Percentiles rank a stretch among this genome's conserved stretches.
These are phyloP conservation scores for Cercis canadensis DNA, from an alignment of 306 rosid species.

Conservation along the genomic window DNA sequence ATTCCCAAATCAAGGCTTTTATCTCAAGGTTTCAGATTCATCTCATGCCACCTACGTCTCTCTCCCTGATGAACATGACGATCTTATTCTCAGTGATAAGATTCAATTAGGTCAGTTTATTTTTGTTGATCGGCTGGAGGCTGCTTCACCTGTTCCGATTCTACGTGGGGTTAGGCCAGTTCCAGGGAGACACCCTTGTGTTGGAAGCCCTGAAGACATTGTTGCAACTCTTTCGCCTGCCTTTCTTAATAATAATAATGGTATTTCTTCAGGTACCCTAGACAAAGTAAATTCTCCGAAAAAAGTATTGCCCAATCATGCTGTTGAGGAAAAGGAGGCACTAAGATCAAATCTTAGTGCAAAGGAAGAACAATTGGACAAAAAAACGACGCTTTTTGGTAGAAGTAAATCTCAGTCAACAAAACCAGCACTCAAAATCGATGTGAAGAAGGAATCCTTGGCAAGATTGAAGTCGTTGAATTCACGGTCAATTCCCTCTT, in stretches of 20 bases:
- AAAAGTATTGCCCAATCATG: conserved; percentile 43
- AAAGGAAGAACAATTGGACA: conserved; percentile 63
- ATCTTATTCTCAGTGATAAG: conserved; percentile 95
- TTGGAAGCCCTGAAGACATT: conserved; percentile 94
- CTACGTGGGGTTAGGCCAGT: conserved; percentile 92
- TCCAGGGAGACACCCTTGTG: conserved; percentile 92
- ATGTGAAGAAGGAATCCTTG: conserved; percentile 70
- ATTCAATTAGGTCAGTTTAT: conserved; percentile 95
- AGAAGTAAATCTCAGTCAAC: conserved; percentile 59
- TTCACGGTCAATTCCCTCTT: conserved; percentile 82
- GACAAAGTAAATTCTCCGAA: conserved; percentile 57
- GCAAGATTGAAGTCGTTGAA: conserved; percentile 72
- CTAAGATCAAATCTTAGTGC: conserved; percentile 49
- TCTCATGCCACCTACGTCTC: conserved; percentile 96
- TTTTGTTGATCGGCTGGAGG: conserved; percentile 84
- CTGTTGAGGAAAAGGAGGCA: conserved; percentile 54
- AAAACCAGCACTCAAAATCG: conserved; percentile 54
- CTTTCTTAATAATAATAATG: conserved; percentile 54
- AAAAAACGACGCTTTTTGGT: conserved; percentile 47
- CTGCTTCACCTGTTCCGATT: conserved; percentile 93
- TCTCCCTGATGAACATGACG: conserved; percentile 91
- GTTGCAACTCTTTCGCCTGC: conserved; percentile 82
- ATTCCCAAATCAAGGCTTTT: conserved; percentile 89
- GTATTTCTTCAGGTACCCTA: conserved; percentile 39
- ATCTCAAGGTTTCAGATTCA: conserved; percentile 95